These are phyloP conservation scores for Solioccasus polychromus DNA, from an alignment of 768 basidiomycete species.

Conservation along the genomic window DNA sequence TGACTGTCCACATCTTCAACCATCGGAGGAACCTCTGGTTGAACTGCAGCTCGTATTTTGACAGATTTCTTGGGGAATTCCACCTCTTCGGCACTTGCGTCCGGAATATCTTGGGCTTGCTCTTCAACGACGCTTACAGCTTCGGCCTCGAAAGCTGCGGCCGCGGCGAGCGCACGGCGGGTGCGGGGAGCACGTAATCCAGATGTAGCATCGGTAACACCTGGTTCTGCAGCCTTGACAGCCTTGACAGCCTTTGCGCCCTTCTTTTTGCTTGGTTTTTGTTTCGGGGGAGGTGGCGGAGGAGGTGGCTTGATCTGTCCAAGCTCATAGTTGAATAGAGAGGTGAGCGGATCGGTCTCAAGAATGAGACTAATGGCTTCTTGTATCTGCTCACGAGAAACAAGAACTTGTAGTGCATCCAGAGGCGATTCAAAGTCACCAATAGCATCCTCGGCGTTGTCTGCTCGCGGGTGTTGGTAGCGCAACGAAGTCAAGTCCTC, in stretches of 20 bases:
- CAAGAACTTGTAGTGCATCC: slow-evolving; percentile 52
- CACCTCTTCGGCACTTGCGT: slow-evolving; percentile 12
- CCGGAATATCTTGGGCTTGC: background rate
- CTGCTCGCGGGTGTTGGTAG: slow-evolving; percentile 11
- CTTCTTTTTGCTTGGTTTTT: slow-evolving; percentile 43
- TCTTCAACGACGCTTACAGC: slow-evolving; percentile 22
- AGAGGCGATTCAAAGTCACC: slow-evolving; percentile 78
- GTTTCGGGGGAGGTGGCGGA: slow-evolving; percentile 48
- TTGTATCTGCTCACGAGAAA: slow-evolving; percentile 50
- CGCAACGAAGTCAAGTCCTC: slow-evolving; percentile 23
- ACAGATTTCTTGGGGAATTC: slow-evolving; percentile 26
- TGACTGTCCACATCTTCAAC: slow-evolving; percentile 71
- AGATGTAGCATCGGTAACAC: slow-evolving; percentile 38
- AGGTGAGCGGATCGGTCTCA: slow-evolving; percentile 54
- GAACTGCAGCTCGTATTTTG: slow-evolving; percentile 22
- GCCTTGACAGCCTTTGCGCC: slow-evolving; percentile 17
- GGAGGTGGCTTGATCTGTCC: slow-evolving; percentile 59
- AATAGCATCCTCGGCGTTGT: slow-evolving; percentile 26
- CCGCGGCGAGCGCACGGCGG: slow-evolving; percentile 41
- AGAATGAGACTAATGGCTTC: slow-evolving; percentile 55
- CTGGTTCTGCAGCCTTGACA: slow-evolving; percentile 17
- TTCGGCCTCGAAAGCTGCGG: slow-evolving; percentile 43
- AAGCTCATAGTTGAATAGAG: slow-evolving; percentile 68
- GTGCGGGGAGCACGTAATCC: slow-evolving; percentile 52
- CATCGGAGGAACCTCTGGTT: slow-evolving; percentile 47